Base-by-base conservation (phyloP, 257 asterid genomes). In the Primulina eburnea region DNA sequence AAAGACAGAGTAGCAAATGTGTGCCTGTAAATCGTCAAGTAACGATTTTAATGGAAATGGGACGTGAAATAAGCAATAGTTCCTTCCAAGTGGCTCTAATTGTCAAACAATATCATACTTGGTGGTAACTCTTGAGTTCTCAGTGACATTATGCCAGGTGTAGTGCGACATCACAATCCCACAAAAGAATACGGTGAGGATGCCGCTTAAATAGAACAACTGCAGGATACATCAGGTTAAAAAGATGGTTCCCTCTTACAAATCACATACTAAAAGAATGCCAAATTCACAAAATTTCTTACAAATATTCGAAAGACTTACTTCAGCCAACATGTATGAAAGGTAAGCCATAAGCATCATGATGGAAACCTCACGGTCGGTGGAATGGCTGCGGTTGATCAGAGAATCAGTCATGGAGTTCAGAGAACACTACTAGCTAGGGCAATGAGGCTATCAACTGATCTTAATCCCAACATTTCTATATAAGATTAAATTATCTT, bases 111-210 rank as follows among this genome's bases (percentile, higher is more conserved):
- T 20, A 30, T 58, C 92, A 71, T 91, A 94, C 99, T 89, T 94
- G 72, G 99, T 91, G 60, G 97, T 94, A 63, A 89, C 81, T 82
- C 99, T 87, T 58, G 99, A 94, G 78, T 92, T 91, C 81, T 91
- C 96, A 0, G 99, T 94, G 73, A 94, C 99, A 81, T 94, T 94
- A 83, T 94, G 99, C 99, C 99, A 94, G 67, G 99, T 94, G 73
- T 94, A 94, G 68, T 91, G 99, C 2, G 99, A 94, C 99, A 94
- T 94, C 82, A 94, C 97, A 72, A 94, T 91, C 72, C 99, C 99
- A 65, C 93, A 89, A 89, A 94, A 94, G 82, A 94, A 94, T 72
- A 94, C 99, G 1, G 99, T 94, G 83, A 94, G 96, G 90, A 94
- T 94, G 65, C 96, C 95, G 56, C 99, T 94, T 73, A 94, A 82